Base-by-base conservation (phyloP, 2,329 filamentous ascomycete species). In the Chaetomiaceae sp. region DNA sequence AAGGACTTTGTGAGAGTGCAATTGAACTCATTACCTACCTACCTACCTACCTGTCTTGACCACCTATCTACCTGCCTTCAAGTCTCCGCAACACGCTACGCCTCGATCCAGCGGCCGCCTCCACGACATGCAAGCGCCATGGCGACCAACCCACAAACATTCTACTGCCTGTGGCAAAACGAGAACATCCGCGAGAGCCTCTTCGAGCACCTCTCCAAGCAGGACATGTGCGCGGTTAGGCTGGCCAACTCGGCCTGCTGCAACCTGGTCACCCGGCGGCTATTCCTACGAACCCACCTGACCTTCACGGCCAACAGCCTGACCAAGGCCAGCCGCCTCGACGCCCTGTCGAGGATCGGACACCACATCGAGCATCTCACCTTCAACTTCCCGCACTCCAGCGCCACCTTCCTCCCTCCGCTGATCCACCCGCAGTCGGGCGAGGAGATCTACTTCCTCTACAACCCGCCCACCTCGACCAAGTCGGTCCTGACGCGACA, bases 351-450 rank as follows among this genome's bases (percentile, higher is more conserved):
- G 49, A 76, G 86, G 50, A 82, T 95, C 58, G 89, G 88, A 47
- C 81, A 82, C 56, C 80, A 91, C 64, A 78, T 94, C 58, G 81
- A 87, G 65, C 83, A 83, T 49, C 73, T 95, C 44, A 86, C 78
- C 47, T 94, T 95, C 68, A 75, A 74, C 61, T 77, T 94, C 56
- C 78, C 86, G 22, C 88, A 94, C 66, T 81, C 79, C 6, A 69
- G 78, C n/a, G 78, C 86, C 43, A 93, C 86, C 34, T 90, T 90
- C 61, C 73, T 95, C 8, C 86, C 88, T 14, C 88, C 88, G n/a
- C 75, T 95, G 37, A 74, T 95, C 32, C 84, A 94, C 61, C 85
- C 86, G 3, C 64, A 74, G 52, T 88, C 82, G 9, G 88, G 88
- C 35, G 79, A 80, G 52, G 87, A 95, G 70, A 79, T 88, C 60